Percentiles rank a stretch among this genome's conserved stretches.
Conservation (phyloP, 495 filamentous ascomycete genomes). For the Chlorociboria aeruginascens region DNA sequence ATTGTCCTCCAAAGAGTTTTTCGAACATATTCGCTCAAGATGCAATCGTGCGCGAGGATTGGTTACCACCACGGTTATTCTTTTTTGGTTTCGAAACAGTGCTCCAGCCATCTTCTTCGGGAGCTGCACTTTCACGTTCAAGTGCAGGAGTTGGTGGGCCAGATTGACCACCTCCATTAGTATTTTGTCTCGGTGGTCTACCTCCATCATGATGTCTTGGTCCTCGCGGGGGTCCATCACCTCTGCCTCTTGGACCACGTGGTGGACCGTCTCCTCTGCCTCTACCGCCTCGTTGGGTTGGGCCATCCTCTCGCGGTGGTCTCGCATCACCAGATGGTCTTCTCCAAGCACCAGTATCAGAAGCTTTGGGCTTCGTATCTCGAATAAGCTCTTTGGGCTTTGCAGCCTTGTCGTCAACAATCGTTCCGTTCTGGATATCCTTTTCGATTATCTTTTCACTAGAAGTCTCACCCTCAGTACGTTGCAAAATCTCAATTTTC, state of each 20-base stretch:
- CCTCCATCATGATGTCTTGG: conserved; percentile 22
- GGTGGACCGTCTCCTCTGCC: conserved; percentile 19
- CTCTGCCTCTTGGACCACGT: conserved; percentile 31
- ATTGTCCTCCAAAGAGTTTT: not conserved
- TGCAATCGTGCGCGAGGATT: conserved; percentile 21
- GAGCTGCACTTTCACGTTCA: conserved; percentile 24
- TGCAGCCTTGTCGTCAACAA: conserved; percentile 27
- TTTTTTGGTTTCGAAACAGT: conserved; percentile 50
- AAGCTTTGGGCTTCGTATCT: conserved; percentile 25
- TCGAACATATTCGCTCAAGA: conserved; percentile 8
- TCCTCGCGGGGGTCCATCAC: conserved; percentile 22
- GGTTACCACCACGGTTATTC: conserved; percentile 27
- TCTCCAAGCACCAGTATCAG: conserved; percentile 41
- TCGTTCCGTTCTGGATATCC: conserved; percentile 22
- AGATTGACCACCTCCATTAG: conserved; percentile 27
- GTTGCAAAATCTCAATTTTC: conserved; percentile 55
- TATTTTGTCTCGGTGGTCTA: conserved; percentile 23
- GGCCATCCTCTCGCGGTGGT: conserved; percentile 19
- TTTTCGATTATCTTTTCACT: conserved; percentile 37
- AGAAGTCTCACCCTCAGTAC: conserved; percentile 41
- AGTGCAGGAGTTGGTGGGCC: conserved; percentile 24
- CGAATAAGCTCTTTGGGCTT: conserved; percentile 32
- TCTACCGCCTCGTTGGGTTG: conserved; percentile 26
- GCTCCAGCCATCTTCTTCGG: conserved; percentile 68
- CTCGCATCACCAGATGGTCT: conserved; percentile 25